These are phyloP conservation scores for Eragrostis curvula DNA, from an alignment of 176 grass and related monocot genomes.

Conservation along the genomic window DNA sequence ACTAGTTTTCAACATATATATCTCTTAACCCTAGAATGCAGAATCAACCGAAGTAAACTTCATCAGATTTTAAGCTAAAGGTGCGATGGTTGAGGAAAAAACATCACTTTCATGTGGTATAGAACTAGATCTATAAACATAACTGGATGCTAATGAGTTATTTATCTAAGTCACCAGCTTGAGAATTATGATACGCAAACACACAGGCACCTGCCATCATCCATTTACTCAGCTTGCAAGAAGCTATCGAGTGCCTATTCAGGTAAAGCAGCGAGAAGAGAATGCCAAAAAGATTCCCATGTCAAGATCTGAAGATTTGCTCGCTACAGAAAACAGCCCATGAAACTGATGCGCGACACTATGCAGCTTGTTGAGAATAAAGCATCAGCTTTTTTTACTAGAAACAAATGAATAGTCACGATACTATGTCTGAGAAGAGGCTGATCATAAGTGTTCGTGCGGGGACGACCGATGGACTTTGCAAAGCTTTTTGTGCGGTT, in stretches of 20 bases:
- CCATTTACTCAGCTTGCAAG: background rate
- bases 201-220: background rate
- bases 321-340: constrained; percentile 13
- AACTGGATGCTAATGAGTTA: background rate
- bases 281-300: background rate
- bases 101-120: background rate
- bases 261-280: background rate
- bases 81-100: background rate
- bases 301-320: constrained; percentile 31
- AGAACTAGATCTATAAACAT: background rate
- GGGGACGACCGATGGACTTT: constrained; percentile 26
- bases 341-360: background rate
- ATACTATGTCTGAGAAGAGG: background rate
- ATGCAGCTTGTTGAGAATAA: background rate
- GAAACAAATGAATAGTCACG: constrained; percentile 20
- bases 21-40: background rate
- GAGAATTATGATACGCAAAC: constrained; percentile 15
- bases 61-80: background rate
- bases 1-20: background rate
- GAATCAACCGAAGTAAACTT: background rate
- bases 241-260: background rate
- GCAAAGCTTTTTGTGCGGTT: constrained; percentile 6
- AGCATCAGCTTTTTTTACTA: background rate
- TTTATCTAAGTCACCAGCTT: background rate
- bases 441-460: background rate